A percentile compares a stretch with the other conserved stretches of the same genome.
These are phyloP conservation scores for Torrubiella hemipterigena DNA, from an alignment of 2,329 filamentous ascomycete species.

Conservation along the genomic window DNA sequence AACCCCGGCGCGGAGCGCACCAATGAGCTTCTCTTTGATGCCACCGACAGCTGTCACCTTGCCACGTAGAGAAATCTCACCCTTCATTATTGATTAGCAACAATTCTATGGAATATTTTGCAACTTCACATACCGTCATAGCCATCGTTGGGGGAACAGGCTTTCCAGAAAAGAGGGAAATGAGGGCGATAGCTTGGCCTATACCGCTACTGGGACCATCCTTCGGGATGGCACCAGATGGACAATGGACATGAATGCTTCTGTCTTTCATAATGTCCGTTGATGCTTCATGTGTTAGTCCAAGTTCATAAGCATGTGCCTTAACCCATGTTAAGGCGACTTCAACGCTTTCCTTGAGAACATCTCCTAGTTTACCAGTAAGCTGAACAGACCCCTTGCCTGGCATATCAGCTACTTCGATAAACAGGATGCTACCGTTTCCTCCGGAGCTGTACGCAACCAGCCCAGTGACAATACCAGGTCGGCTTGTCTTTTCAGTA, in stretches of 20 bases:
- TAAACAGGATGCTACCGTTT: conserved; percentile 94
- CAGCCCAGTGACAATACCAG: conserved; percentile 89
- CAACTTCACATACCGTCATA: conserved; percentile 60
- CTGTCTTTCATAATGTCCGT: conserved; percentile 95
- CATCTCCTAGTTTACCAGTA: conserved; percentile 90
- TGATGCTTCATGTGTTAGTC: conserved; percentile 64
- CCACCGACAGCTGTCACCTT: conserved; percentile 89
- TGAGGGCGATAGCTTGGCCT: conserved; percentile 85
- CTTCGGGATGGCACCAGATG: conserved; percentile 88
- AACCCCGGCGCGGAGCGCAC: conserved; percentile 82
- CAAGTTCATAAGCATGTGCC: conserved; percentile 83
- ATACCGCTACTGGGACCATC: conserved; percentile 81
- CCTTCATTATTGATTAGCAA: conserved; percentile 26
- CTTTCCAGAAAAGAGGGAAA: conserved; percentile 78
- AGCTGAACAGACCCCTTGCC: conserved; percentile 85
- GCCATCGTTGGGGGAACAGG: conserved; percentile 83
- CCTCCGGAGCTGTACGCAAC: conserved; percentile 90
- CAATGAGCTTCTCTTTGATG: conserved; percentile 98
- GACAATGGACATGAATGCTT: conserved; percentile 92
- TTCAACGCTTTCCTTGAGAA: conserved; percentile 93
- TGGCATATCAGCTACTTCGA: conserved; percentile 96
- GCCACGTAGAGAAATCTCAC: conserved; percentile 68
- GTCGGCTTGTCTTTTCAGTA: conserved; percentile 70
- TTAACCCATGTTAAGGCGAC: conserved; percentile 97
- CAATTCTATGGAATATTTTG: conserved; percentile 9